Base-by-base conservation (phyloP, 441 rosid species). In the Populus hybrid region DNA sequence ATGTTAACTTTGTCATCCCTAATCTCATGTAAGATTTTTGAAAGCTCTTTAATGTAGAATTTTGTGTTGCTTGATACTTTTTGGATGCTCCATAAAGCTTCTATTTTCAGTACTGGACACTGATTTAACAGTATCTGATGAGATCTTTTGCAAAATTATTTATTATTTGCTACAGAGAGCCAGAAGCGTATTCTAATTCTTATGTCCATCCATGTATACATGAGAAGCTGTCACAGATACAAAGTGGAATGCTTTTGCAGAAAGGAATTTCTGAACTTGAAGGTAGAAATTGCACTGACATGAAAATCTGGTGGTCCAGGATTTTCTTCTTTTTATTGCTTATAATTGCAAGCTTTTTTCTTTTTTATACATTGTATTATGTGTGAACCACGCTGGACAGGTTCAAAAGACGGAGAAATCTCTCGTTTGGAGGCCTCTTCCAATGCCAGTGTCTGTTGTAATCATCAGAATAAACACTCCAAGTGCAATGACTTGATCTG, bases 191-290 rank as follows among this genome's bases (percentile, higher is more conserved):
- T 72, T 86, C 90, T 67, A 80, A 86, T 77, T 85, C 75, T 76
- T 87, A 78, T 79, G 81, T 87, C 81, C 98, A 91, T 79, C 93
- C 92, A 8, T 86, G 82, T 84, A 78, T 88, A 76, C 83, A 66
- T 30, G 84, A 83, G 84, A 83, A 86, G 82, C 69, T 93, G 82
- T 63, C 82, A 59, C 82, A 87, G 79, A 71, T 85, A 79, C 88
- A 83, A 70, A 78, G 82, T 74, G 85, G 78, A 71, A 46, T 79
- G 69, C 70, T 82, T 76, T 76, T 69, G 65, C 74, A 76, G 71
- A 83, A 82, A 72, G 73, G 79, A 80, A 35, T 53, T 63, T 46
- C 34, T 75, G 79, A 50, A 34, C 74, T 74, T 75, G 83, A 82
- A 76, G 81, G 86, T 84, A 70, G 63, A 50, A 74, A 73, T 38